These are phyloP conservation scores for Prosopis cineraria DNA, from an alignment of 306 rosid genomes.

Conservation along the genomic window DNA sequence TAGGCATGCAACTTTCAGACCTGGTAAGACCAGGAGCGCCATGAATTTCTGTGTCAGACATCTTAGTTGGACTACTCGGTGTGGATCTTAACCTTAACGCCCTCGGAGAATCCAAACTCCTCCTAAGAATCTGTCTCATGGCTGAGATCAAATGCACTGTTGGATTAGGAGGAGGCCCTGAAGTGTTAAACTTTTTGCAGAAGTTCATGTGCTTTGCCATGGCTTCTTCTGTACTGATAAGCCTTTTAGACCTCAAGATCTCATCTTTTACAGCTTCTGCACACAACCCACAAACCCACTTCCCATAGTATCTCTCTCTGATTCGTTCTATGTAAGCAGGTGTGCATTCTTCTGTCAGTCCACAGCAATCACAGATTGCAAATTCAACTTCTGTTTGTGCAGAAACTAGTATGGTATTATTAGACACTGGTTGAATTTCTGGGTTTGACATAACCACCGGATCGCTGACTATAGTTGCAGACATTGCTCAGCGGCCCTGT, in stretches of 20 bases:
- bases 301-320: slow-evolving; percentile 69
- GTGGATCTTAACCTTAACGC: slow-evolving; percentile 53
- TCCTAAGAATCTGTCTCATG: slow-evolving; percentile 82
- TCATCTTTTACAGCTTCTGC: slow-evolving; percentile 92
- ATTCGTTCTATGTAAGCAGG: slow-evolving; percentile 73
- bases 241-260: slow-evolving; percentile 69
- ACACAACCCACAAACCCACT: slow-evolving; percentile 94
- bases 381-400: slow-evolving; percentile 65
- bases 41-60: slow-evolving; percentile 33
- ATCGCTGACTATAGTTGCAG: slow-evolving; percentile 68
- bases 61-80: slow-evolving; percentile 63
- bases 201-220: slow-evolving; percentile 77
- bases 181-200: slow-evolving; percentile 61
- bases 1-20: slow-evolving; percentile 78
- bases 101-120: slow-evolving; percentile 81
- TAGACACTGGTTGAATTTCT: slow-evolving; percentile 55
- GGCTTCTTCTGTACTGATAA: slow-evolving; percentile 85
- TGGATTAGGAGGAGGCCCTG: slow-evolving; percentile 80
- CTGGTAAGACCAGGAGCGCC: slow-evolving; percentile 52
- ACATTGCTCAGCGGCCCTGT: slow-evolving; percentile 69
- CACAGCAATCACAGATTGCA: slow-evolving; percentile 89
- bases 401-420: slow-evolving; percentile 36
- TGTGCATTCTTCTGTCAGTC: slow-evolving; percentile 90
- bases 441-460: slow-evolving; percentile 58
- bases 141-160: slow-evolving; percentile 81